Conservation (phyloP, 495 filamentous ascomycete genomes). For the Aspergillus cristatus region DNA sequence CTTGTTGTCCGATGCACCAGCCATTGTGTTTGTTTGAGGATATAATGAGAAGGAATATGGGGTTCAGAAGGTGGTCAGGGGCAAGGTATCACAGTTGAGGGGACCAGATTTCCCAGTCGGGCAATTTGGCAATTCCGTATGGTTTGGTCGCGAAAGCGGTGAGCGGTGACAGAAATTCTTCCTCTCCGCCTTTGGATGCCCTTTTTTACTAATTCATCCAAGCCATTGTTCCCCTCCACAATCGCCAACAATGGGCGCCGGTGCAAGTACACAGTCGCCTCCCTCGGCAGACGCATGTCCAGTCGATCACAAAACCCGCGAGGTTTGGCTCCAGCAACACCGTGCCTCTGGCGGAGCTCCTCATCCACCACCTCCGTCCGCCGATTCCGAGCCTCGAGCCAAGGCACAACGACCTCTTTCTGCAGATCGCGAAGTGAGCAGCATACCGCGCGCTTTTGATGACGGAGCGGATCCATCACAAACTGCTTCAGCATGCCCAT, state of each 20-base stretch:
- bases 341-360: slow-evolving; percentile 19
- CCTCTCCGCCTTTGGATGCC: neutral
- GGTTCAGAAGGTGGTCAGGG: neutral
- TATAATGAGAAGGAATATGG: slow-evolving; percentile 2
- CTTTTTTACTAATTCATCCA: slow-evolving; percentile 7
- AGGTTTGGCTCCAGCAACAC: slow-evolving; percentile 63
- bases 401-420: slow-evolving; percentile 27
- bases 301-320: slow-evolving; percentile 78
- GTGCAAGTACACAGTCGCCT: slow-evolving; percentile 31
- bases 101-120: slow-evolving; percentile 9
- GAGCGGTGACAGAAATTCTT: slow-evolving; percentile 3
- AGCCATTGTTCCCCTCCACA: neutral
- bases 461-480: slow-evolving; percentile 21
- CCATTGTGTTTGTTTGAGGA: slow-evolving; percentile 26
- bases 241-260: slow-evolving; percentile 28
- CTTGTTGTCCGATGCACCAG: slow-evolving; percentile 27
- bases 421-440: slow-evolving; percentile 66
- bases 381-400: slow-evolving; percentile 19
- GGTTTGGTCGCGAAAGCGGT: slow-evolving; percentile 9
- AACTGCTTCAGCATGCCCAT: slow-evolving; percentile 19
- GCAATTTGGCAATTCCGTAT: neutral
- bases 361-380: slow-evolving; percentile 21
- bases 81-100: slow-evolving; percentile 6
- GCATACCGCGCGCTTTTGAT: slow-evolving; percentile 61
- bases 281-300: slow-evolving; percentile 50